Percentiles rank a stretch among this genome's conserved stretches.
Evolutionary conservation across 257 asterid species (phyloP).

Genomic region (Solanum sitiens): DNA sequence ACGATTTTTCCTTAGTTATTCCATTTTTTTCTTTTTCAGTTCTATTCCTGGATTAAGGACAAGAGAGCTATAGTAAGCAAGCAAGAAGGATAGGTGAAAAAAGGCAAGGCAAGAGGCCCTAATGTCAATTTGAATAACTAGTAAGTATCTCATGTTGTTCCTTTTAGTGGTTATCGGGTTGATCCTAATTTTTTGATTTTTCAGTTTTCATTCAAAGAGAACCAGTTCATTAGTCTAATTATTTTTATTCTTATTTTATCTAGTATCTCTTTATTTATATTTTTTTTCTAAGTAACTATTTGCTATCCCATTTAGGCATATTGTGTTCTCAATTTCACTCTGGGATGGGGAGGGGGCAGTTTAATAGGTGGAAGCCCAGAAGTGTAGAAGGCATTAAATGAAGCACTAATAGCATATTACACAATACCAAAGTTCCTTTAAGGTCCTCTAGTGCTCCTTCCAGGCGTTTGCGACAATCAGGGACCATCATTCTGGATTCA

Average conservation of each 20-base stretch:
- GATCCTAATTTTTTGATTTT: background rate
- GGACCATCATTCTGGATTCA: constrained; percentile 96
- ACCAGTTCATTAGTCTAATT: background rate
- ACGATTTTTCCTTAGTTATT: background rate
- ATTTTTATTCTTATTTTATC: background rate
- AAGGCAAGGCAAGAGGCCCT: background rate
- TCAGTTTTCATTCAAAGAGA: background rate
- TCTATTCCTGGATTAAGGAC: background rate
- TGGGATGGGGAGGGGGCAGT: background rate
- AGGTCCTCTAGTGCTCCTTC: constrained; percentile 76
- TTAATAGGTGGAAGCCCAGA: background rate
- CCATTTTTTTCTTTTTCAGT: background rate
- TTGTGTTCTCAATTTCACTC: background rate
- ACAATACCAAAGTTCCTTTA: constrained; percentile 53
- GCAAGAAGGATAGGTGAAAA: background rate
- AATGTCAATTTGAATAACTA: background rate
- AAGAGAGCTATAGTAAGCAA: background rate
- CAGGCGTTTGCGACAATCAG: constrained; percentile 82
- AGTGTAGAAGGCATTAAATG: background rate
- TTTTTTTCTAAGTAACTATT: background rate
- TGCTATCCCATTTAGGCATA: background rate
- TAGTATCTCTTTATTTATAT: background rate
- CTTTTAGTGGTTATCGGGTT: background rate
- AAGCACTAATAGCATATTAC: background rate
- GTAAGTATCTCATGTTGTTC: background rate